Conservation (phyloP, 371 early-diverging fungal species). For the Mucor saturninus region DNA sequence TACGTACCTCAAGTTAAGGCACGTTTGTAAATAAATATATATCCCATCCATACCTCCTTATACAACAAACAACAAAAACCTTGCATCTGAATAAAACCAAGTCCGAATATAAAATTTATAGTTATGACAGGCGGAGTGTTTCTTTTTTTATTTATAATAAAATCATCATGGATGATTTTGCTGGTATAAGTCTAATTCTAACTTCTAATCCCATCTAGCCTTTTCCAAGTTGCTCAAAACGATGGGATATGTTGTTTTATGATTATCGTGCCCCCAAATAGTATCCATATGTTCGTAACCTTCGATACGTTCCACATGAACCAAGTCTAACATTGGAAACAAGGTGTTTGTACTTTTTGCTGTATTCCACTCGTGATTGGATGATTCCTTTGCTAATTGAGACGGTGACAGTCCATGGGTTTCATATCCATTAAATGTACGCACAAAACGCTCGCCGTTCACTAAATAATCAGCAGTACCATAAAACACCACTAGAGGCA, state of each 20-base stretch:
- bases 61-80: background rate
- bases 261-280: slow-evolving; percentile 54
- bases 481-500: slow-evolving; percentile 56
- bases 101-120: background rate
- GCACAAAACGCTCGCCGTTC: slow-evolving; percentile 52
- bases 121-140: background rate
- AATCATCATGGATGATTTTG: background rate
- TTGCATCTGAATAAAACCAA: background rate
- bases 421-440: slow-evolving; percentile 40
- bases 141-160: background rate
- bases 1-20: slow-evolving; percentile 49
- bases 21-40: slow-evolving; percentile 30
- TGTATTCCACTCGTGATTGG: background rate
- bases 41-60: background rate
- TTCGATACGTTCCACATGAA: slow-evolving; percentile 52
- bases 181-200: background rate
- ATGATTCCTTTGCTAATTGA: slow-evolving; percentile 20
- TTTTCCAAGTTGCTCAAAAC: slow-evolving; percentile 26
- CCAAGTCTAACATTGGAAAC: slow-evolving; percentile 45
- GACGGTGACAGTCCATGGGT: slow-evolving; percentile 22
- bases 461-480: slow-evolving; percentile 59
- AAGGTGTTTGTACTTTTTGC: background rate
- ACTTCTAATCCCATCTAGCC: slow-evolving; percentile 27
- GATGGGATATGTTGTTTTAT: slow-evolving; percentile 43
- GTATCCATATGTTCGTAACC: slow-evolving; percentile 68